Evolutionary conservation across 2,329 filamentous ascomycete genomes (phyloP).

Genomic region (Rhinocladiella similis): DNA sequence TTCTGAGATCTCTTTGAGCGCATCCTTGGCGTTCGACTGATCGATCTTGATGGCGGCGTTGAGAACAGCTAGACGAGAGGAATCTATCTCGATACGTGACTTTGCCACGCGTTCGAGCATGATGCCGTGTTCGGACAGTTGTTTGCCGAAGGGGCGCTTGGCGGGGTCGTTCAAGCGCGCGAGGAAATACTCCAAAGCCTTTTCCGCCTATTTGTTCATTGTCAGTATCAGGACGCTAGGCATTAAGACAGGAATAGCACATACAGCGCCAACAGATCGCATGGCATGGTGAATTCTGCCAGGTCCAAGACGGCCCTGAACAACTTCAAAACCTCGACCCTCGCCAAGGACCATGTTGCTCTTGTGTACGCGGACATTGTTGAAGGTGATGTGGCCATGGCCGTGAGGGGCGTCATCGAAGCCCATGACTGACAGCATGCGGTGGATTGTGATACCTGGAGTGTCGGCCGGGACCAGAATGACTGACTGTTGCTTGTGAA

Average conservation of each 20-base stretch:
- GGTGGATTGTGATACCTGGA: constrained; percentile 85
- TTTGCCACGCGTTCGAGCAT: constrained; percentile 94
- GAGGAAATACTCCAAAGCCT: constrained; percentile 91
- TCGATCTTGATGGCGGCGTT: constrained; percentile 97
- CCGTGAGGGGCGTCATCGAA: constrained; percentile 99
- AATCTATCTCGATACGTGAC: constrained; percentile 90
- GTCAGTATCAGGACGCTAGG: background rate
- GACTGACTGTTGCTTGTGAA: constrained; percentile 91
- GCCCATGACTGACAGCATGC: constrained; percentile 91
- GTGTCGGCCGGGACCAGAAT: constrained; percentile 79
- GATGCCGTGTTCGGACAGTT: constrained; percentile 83
- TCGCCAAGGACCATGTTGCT: constrained; percentile 84
- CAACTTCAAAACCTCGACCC: constrained; percentile 95
- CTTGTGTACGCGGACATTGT: constrained; percentile 83
- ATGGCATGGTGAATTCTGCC: constrained; percentile 98
- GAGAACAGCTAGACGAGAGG: constrained; percentile 83
- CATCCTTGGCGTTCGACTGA: constrained; percentile 80
- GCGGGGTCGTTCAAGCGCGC: constrained; percentile 87
- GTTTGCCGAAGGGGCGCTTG: constrained; percentile 90
- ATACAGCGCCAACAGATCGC: constrained; percentile 79
- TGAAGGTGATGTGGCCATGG: constrained; percentile 88
- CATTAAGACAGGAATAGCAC: background rate
- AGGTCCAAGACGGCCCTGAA: constrained; percentile 92
- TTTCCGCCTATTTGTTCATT: constrained; percentile 59
- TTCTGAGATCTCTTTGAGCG: constrained; percentile 89